Evolutionary conservation across 2,329 filamentous ascomycete species (phyloP).

Genomic region (Aspergillus puulaauensis): DNA sequence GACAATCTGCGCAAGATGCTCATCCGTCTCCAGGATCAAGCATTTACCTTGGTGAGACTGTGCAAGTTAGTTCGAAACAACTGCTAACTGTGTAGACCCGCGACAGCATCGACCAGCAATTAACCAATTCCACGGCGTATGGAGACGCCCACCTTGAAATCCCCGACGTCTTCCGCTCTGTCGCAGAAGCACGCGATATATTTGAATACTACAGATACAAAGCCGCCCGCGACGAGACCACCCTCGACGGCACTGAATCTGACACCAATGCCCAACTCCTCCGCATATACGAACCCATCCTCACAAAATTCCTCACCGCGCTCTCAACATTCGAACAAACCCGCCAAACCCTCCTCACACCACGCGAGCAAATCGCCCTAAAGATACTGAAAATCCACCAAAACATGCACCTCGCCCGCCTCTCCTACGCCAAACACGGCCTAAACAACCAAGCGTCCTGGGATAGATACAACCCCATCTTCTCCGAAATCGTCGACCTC

Average conservation of each 20-base stretch:
- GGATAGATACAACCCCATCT: background rate
- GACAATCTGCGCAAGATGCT: background rate
- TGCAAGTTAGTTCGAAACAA: background rate
- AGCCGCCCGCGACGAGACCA: background rate
- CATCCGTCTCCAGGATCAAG: background rate
- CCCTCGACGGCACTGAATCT: background rate
- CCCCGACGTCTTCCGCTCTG: background rate
- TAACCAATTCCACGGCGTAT: background rate
- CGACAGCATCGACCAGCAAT: background rate
- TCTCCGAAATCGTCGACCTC: background rate
- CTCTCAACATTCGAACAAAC: background rate
- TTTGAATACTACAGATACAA: background rate
- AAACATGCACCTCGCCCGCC: background rate
- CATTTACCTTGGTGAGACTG: background rate
- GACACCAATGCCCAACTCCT: background rate
- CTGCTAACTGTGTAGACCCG: background rate
- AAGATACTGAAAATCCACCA: background rate
- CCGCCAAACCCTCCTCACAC: background rate
- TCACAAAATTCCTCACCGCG: background rate
- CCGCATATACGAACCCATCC: background rate
- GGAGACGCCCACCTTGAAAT: background rate
- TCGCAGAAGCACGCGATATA: background rate
- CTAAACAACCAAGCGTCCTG: background rate
- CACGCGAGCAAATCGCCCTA: background rate
- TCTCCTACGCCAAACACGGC: background rate